These are phyloP conservation scores for Cenchrus americanus DNA, from an alignment of 176 grass and related monocot species.

Conservation along the genomic window DNA sequence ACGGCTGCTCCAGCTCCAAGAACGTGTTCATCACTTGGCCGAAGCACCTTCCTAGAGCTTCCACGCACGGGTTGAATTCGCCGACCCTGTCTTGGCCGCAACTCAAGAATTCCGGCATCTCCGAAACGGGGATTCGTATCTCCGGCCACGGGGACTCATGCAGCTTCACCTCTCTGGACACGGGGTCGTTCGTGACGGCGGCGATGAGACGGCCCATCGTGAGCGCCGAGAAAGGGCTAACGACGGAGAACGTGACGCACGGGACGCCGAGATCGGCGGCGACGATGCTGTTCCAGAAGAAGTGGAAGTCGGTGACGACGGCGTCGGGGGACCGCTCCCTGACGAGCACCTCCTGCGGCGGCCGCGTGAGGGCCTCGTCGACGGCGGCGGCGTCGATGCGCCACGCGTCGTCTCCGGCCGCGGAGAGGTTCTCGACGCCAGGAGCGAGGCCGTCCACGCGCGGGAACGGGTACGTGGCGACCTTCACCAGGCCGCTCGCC, in stretches of 20 bases:
- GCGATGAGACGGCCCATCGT: not conserved
- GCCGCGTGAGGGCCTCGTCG: not conserved
- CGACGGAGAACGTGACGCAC: not conserved
- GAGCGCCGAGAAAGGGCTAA: slow-evolving; percentile 16
- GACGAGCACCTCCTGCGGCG: slow-evolving; percentile 34
- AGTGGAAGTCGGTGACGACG: slow-evolving; percentile 35
- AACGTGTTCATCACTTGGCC: slow-evolving; percentile 38
- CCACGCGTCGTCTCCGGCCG: not conserved
- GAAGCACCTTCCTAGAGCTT: not conserved
- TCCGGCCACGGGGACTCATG: not conserved
- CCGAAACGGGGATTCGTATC: slow-evolving; percentile 28
- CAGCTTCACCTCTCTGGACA: not conserved
- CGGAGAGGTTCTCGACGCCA: slow-evolving; percentile 15
- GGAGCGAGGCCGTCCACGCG: slow-evolving; percentile 6
- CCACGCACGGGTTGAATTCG: too few relatives aligned
- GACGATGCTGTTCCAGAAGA: slow-evolving; percentile 26
- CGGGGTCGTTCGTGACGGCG: not conserved
- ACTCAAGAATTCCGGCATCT: slow-evolving; percentile 37
- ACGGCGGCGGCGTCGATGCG: not conserved
- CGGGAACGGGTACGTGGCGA: slow-evolving; percentile 13
- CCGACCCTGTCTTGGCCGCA: too few relatives aligned
- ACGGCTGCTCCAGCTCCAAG: slow-evolving; percentile 29
- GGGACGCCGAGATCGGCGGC: slow-evolving; percentile 28
- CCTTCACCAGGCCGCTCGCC: not conserved
- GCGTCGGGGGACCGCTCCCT: slow-evolving; percentile 11